Conservation (phyloP, 805 yeast species). For the Candida verbasci region DNA sequence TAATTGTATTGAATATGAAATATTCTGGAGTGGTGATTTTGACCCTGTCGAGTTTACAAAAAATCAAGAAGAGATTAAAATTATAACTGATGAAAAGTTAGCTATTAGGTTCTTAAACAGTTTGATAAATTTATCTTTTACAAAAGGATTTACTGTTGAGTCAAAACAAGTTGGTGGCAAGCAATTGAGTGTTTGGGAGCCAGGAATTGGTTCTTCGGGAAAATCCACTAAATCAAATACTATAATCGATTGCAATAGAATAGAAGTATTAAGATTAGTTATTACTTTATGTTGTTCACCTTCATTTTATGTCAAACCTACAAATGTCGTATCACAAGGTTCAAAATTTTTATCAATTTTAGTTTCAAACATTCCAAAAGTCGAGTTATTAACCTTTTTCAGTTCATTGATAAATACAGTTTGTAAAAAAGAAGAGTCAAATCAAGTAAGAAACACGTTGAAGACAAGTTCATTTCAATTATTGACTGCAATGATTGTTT, state of each 20-base stretch:
- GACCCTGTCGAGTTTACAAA: conserved; percentile 7
- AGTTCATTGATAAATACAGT: conserved; percentile 68
- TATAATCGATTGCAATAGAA: conserved; percentile 55
- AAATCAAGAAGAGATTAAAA: neutral
- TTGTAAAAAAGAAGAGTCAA: conserved; percentile 42
- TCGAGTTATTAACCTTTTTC: conserved; percentile 46
- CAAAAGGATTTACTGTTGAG: conserved; percentile 50
- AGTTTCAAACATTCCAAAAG: conserved; percentile 46
- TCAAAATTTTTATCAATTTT: conserved; percentile 57
- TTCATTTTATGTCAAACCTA: conserved; percentile 44
- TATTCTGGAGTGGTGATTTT: conserved; percentile 18
- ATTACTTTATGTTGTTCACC: conserved; percentile 58
- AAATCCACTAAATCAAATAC: conserved; percentile 21
- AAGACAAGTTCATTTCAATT: conserved; percentile 59
- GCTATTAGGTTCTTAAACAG: conserved; percentile 12
- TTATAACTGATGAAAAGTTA: neutral
- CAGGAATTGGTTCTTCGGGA: conserved; percentile 60
- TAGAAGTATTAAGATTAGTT: conserved; percentile 62
- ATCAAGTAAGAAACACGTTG: conserved; percentile 42
- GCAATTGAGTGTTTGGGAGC: conserved; percentile 58
- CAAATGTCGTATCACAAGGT: conserved; percentile 45
- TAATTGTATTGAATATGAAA: conserved; percentile 20
- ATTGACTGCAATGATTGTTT: conserved; percentile 55
- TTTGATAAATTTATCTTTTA: conserved; percentile 48
- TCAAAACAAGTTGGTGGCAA: conserved; percentile 1